Evolutionary conservation across 495 filamentous ascomycete species (phyloP).

Genomic region (Tuber microsphaerosporum): DNA sequence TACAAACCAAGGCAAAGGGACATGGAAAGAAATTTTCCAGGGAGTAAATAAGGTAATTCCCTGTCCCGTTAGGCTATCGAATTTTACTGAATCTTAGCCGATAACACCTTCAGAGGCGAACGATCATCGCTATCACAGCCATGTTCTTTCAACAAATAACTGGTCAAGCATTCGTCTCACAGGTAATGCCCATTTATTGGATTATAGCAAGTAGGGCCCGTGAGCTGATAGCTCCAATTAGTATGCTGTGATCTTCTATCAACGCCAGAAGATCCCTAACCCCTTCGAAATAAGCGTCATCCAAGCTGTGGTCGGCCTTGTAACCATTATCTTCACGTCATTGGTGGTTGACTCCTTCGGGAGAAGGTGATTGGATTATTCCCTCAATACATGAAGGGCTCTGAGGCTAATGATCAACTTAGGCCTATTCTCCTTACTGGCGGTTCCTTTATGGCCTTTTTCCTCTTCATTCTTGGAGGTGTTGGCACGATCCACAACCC

Average conservation of each 20-base stretch:
- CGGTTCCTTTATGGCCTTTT: conserved; percentile 30
- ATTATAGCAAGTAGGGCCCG: not conserved
- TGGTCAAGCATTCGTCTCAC: conserved; percentile 29
- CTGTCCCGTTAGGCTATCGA: not conserved
- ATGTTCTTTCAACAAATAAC: conserved; percentile 40
- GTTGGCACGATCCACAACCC: conserved; percentile 19
- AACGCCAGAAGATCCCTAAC: conserved; percentile 16
- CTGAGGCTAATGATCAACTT: not conserved
- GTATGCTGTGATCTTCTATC: conserved; percentile 36
- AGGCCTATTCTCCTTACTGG: conserved; percentile 26
- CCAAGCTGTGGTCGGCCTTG: not conserved
- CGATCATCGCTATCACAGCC: conserved; percentile 30
- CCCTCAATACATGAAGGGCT: not conserved
- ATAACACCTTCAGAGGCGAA: conserved; percentile 15
- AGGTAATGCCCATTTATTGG: not conserved
- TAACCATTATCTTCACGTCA: not conserved
- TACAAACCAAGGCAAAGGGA: conserved; percentile 27
- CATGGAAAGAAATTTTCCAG: conserved; percentile 36
- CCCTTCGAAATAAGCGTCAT: not conserved
- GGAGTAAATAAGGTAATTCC: conserved; percentile 18
- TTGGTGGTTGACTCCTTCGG: conserved; percentile 3
- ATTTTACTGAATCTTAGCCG: not conserved
- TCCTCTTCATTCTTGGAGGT: conserved; percentile 34
- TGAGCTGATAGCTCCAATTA: conserved; percentile 10
- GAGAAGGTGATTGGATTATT: not conserved